A percentile compares a stretch with the other conserved stretches of the same genome.
Evolutionary conservation across 1,139 yeast genomes (phyloP).

Genomic region (Hansenula sp.): DNA sequence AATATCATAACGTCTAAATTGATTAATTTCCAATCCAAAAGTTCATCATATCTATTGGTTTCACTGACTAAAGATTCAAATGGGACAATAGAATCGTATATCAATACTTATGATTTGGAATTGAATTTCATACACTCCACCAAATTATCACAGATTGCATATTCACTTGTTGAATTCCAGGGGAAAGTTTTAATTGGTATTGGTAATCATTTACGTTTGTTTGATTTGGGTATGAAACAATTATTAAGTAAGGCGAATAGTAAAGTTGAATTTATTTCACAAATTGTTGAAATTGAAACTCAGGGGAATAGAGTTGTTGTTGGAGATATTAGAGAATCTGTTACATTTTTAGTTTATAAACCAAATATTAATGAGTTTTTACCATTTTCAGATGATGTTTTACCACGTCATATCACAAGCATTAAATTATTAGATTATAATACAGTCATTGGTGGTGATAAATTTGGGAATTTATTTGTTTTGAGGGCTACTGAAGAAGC

Average conservation of each 20-base stretch:
- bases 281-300: conserved; percentile 47
- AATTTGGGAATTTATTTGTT: conserved; percentile 76
- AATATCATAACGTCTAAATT: conserved; percentile 34
- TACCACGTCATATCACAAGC: conserved; percentile 64
- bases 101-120: conserved; percentile 32
- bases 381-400: conserved; percentile 65
- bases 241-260: conserved; percentile 61
- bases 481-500: conserved; percentile 49
- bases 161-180: conserved; percentile 51
- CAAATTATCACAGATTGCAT: conserved; percentile 42
- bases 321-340: conserved; percentile 66
- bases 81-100: conserved; percentile 32
- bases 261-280: conserved; percentile 33
- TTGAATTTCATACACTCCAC: conserved; percentile 62
- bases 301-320: conserved; percentile 59
- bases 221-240: conserved; percentile 77
- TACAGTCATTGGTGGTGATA: conserved; percentile 84
- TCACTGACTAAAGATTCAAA: conserved; percentile 40
- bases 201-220: conserved; percentile 51
- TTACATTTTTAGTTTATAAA: conserved; percentile 54
- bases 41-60: conserved; percentile 39
- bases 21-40: conserved; percentile 33
- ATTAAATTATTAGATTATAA: conserved; percentile 61
- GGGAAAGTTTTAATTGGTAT: conserved; percentile 61
- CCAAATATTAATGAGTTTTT: conserved; percentile 46